A percentile compares a stretch with the other conserved stretches of the same genome.
phyloP scores from a whole-genome alignment of 2,329 filamentous ascomycete genomes.

The Diatrype stigma region DNA sequence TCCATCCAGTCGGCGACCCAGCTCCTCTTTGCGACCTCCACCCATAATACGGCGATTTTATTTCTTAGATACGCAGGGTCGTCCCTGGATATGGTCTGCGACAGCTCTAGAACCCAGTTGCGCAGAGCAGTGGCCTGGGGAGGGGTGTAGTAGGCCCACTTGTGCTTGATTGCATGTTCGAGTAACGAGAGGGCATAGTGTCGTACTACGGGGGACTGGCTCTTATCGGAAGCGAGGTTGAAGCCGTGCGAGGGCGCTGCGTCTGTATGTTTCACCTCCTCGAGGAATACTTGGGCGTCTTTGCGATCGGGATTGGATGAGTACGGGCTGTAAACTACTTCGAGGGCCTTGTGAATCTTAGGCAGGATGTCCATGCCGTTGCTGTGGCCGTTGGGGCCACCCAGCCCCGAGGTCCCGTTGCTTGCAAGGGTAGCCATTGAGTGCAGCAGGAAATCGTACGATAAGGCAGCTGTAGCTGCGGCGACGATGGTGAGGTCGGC shows the following conservation, averaged over 20 bases:
- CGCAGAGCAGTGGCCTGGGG: conserved; percentile 67
- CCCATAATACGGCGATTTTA: conserved; percentile 93
- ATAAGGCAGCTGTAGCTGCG: not conserved
- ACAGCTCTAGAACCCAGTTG: conserved; percentile 74
- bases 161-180: conserved; percentile 83
- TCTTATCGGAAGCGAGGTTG: conserved; percentile 69
- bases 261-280: conserved; percentile 73
- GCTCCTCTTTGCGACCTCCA: conserved; percentile 85
- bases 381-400: conserved; percentile 33
- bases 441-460: too few species aligned
- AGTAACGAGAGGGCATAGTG: conserved; percentile 92
- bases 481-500: not conserved
- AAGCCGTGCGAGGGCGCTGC: conserved; percentile 85
- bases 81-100: conserved; percentile 62
- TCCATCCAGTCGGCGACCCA: conserved; percentile 94
- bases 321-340: conserved; percentile 78
- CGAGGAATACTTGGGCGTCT: conserved; percentile 80
- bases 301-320: conserved; percentile 78
- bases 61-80: conserved; percentile 85
- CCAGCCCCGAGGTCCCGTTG: conserved; percentile 25
- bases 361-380: conserved; percentile 47
- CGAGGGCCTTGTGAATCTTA: conserved; percentile 77
- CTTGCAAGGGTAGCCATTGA: conserved; percentile 22
- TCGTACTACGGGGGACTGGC: conserved; percentile 75
- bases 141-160: conserved; percentile 68